Conservation (phyloP, 73 alveolate species). For the Paramecium tetraurelia region DNA sequence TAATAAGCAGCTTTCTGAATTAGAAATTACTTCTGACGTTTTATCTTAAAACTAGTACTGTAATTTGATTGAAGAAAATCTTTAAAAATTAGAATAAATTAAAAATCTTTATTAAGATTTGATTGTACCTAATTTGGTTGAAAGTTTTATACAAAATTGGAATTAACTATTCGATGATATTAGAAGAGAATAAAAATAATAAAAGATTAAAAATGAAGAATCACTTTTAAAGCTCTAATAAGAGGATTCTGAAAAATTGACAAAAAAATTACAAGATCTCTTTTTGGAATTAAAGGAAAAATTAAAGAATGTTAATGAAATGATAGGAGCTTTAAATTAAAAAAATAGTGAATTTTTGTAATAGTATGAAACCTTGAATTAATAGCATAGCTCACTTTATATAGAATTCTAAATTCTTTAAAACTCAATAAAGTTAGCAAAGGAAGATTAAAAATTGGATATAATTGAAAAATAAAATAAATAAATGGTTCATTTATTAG, state of each 20-base stretch:
- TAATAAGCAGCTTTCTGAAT: background rate
- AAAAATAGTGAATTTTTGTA: background rate
- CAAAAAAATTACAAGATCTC: background rate
- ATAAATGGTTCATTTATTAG: background rate
- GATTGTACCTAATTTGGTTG: background rate
- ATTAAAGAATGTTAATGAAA: background rate
- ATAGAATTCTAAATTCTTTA: background rate
- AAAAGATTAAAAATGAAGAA: background rate
- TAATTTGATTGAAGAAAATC: background rate
- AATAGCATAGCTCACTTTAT: no score
- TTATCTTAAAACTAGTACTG: background rate
- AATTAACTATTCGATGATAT: no score
- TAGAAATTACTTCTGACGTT: no score
- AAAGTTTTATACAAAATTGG: background rate
- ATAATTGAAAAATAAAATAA: no score
- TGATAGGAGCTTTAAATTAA: background rate
- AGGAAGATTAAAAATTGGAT: background rate
- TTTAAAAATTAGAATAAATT: background rate
- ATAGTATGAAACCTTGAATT: background rate
- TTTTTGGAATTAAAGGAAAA: background rate
- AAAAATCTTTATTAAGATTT: background rate
- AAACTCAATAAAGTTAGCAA: background rate
- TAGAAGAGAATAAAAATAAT: background rate
- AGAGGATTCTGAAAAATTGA: background rate
- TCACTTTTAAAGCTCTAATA: background rate